Evolutionary conservation across 768 basidiomycete genomes (phyloP), one percentile per base, ranked within the genome.

Genomic region (Rhodosporidiobolus sp.): DNA sequence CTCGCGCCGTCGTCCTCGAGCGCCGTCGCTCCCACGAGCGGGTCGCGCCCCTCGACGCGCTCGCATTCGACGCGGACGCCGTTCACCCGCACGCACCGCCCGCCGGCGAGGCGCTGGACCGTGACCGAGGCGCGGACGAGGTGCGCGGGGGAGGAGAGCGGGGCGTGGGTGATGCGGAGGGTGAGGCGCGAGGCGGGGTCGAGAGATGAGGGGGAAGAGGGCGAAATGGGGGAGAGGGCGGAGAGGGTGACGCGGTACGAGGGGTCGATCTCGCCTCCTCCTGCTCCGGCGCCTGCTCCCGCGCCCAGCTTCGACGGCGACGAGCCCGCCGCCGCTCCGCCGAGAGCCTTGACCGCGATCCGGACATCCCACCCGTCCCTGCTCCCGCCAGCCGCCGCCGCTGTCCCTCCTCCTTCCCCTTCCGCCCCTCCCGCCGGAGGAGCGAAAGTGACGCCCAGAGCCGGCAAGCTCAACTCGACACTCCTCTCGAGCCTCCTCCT

Each of bases 361-460:
- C 64, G 20, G 26, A 75, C 46, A 59, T 70, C 73, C 78, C 66
- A 70, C n/a, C 70, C 69, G 28, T 70, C 64, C 12, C 54, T 50
- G 20, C 45, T 57, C 3, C 54, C 46, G 22, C 32, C 52, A 4
- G 7, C 30, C 19, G 28, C 63, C 10, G 4, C 24, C 14, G 8
- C 61, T 30, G 38, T 3, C 53, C n/a, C 24, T 20, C 34, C 45
- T 10, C 19, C 65, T 43, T n/a, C 50, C 19, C 57, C 35, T 64
- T 50, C 69, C 76, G 90, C 87, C 16, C 89, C 87, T 65, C 86
- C 87, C 46, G 88, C 87, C 0, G 88, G 89, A 1, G 90, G 89
- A 11, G 88, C 89, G 79, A 86, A 88, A 38, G 89, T 91, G 1
- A 94, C 86, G 93, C 92, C 93, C 91, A 97, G 35, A 91, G 90